phyloP scores from a whole-genome alignment of 2,329 filamentous ascomycete genomes.

The Blumeria hordei region DNA sequence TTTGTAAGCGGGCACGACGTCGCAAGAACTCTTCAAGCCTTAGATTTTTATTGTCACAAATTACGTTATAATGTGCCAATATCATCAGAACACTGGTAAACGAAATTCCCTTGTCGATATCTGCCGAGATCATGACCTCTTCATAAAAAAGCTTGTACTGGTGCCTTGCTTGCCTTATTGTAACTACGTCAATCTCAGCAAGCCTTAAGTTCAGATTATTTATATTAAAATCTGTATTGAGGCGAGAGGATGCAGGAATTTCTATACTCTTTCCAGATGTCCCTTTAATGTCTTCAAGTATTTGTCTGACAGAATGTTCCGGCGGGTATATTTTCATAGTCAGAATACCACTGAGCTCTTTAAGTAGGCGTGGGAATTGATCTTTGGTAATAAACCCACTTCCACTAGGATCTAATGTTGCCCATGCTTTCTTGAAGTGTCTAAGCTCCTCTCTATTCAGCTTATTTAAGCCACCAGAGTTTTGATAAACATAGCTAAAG shows the following conservation, averaged over 20 bases:
- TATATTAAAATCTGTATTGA: conserved; percentile 39
- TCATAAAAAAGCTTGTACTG: conserved; percentile 92
- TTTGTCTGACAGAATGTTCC: conserved; percentile 64
- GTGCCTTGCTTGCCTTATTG: conserved; percentile 50
- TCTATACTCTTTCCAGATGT: conserved; percentile 16
- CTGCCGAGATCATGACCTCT: conserved; percentile 81
- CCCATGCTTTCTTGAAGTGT: conserved; percentile 96
- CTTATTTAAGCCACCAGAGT: conserved; percentile 73
- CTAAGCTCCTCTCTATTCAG: conserved; percentile 86
- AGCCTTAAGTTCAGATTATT: conserved; percentile 51
- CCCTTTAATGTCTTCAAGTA: conserved; percentile 58
- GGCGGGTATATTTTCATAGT: conserved; percentile 91
- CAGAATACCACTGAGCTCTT: conserved; percentile 83
- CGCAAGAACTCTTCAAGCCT: conserved; percentile 86
- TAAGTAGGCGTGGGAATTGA: conserved; percentile 65
- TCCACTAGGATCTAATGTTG: conserved; percentile 76
- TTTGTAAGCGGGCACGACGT: conserved; percentile 68
- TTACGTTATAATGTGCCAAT: conserved; percentile 93
- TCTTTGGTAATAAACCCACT: conserved; percentile 81
- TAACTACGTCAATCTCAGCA: conserved; percentile 43
- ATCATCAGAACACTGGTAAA: conserved; percentile 90
- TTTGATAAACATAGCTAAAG: conserved; percentile 97
- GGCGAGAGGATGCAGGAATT: conserved; percentile 27
- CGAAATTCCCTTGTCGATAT: conserved; percentile 69
- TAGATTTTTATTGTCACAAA: conserved; percentile 89